These are phyloP conservation scores for Daedalea quercina DNA, from an alignment of 768 basidiomycete species.

Conservation along the genomic window DNA sequence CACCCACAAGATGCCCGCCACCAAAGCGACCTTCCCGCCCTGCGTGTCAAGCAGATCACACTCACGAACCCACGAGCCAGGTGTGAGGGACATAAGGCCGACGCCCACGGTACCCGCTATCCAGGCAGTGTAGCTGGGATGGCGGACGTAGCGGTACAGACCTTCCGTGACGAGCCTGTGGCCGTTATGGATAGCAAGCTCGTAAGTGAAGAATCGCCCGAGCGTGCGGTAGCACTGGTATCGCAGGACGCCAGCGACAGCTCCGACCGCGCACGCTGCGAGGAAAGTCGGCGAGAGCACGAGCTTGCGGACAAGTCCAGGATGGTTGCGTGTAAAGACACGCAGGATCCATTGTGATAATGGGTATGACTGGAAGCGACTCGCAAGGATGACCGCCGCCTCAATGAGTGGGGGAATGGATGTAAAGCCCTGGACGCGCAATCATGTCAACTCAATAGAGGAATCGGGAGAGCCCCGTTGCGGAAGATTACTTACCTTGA, in stretches of 20 bases:
- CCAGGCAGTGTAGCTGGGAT: slow-evolving; percentile 15
- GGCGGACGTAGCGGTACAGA: slow-evolving; percentile 16
- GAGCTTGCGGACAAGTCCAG: no score
- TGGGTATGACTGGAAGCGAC: no score
- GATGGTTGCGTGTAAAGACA: no score
- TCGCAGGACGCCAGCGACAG: not conserved
- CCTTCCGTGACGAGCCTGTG: slow-evolving; percentile 16
- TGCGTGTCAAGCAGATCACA: not conserved
- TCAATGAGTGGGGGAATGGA: no score
- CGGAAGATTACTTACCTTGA: no score
- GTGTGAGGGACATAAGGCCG: not conserved
- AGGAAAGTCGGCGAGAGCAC: not conserved
- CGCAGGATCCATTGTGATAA: no score
- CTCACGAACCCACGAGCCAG: slow-evolving; percentile 2
- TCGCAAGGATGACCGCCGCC: no score
- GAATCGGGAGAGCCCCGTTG: no score
- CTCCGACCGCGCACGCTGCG: not conserved
- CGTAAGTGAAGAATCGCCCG: slow-evolving; percentile 14
- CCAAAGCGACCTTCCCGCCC: not conserved
- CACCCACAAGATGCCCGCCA: not conserved
- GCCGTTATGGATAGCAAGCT: slow-evolving; percentile 8
- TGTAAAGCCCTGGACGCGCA: no score
- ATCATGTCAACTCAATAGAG: no score
- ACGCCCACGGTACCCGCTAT: not conserved
- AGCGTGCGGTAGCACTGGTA: slow-evolving; percentile 22